Base-by-base conservation (phyloP, 805 yeast species). In the Myxozyma mucilagina region DNA sequence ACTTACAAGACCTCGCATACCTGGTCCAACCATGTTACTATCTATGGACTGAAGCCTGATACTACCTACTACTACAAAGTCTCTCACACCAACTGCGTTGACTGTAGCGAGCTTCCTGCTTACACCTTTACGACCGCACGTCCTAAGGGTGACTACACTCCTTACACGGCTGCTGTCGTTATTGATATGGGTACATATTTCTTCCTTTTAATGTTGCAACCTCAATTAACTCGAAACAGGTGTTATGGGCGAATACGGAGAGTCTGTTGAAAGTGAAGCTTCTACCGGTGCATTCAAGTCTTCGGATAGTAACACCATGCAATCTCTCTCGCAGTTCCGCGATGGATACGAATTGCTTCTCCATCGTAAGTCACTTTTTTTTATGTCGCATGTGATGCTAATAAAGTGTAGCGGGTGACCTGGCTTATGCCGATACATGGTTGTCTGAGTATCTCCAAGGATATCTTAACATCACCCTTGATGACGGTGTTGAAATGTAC, bases 341-440 rank as follows among this genome's bases (percentile, higher is more conserved):
- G 64, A 60, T 32, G 65, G 64, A 18, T 61, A 29, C 34, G 66
- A 56, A 14, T 43, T 63, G 14, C 38, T 63, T 7, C 48, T 49
- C 43, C 66, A 61, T 34, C 66, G 65, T 60, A 54, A 9, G 65
- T 47, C 29, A n/a, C 32, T n/a, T 4, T 48, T 34, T 18, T 2
- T 39, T 48, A 29, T 35, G 14, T 38, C n/a, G 41, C n/a, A 11
- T 38, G 41, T n/a, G 29, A 38, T 41, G 45, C 45, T 41, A 41
- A 41, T n/a, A 41, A 13, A n/a, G 3, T 16, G 20, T 49, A 52
- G 67, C 68, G 9, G 75, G 75, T 42, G 75, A 72, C 56, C 54
- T 72, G 51, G 72, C 71, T 24, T 72, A 72, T 50, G 72, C 75
- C 11, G 75, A 72, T 60, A 55, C 68, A 35, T 71, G 73, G 72